These are phyloP conservation scores for Lodderomyces beijingensis DNA, from an alignment of 1,139 yeast genomes.

Conservation along the genomic window DNA sequence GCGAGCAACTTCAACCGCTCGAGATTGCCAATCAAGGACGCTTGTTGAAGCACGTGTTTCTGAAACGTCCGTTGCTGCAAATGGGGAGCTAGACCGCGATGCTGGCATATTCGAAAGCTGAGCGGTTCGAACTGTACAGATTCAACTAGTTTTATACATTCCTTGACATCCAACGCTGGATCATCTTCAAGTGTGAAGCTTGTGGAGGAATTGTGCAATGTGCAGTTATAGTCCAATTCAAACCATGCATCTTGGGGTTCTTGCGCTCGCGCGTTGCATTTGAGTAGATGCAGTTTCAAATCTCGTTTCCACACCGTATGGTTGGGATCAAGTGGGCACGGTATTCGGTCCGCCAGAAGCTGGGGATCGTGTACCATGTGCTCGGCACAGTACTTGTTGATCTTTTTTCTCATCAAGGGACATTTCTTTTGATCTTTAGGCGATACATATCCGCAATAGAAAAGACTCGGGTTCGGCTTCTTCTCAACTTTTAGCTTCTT, in stretches of 20 bases:
- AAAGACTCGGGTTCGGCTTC: constrained; percentile 6
- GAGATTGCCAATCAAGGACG: constrained; percentile 73
- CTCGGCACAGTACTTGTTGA: constrained; percentile 56
- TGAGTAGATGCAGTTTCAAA: constrained; percentile 51
- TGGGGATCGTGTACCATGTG: constrained; percentile 34
- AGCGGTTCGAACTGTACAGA: constrained; percentile 14
- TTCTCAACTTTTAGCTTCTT: constrained; percentile 4
- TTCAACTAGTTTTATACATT: constrained; percentile 7
- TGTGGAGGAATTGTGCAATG: constrained; percentile 2
- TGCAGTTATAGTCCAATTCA: constrained; percentile 31
- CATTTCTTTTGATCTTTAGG: constrained; percentile 48
- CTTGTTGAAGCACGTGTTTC: constrained; percentile 81
- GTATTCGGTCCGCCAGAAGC: constrained; percentile 41
- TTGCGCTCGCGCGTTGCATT: constrained; percentile 51
- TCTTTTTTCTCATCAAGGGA: constrained; percentile 54
- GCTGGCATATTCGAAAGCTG: constrained; percentile 13
- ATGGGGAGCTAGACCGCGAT: constrained; percentile 32
- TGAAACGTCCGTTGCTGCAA: constrained; percentile 49
- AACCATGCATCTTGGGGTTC: constrained; percentile 41
- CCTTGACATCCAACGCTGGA: neutral
- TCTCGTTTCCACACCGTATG: constrained; percentile 70
- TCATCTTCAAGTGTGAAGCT: neutral
- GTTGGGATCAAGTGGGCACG: constrained; percentile 73
- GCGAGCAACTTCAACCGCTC: constrained; percentile 38
- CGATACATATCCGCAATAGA: constrained; percentile 41